Evolutionary conservation across 2,329 filamentous ascomycete genomes (phyloP).

Genomic region (Exophiala viscosa): DNA sequence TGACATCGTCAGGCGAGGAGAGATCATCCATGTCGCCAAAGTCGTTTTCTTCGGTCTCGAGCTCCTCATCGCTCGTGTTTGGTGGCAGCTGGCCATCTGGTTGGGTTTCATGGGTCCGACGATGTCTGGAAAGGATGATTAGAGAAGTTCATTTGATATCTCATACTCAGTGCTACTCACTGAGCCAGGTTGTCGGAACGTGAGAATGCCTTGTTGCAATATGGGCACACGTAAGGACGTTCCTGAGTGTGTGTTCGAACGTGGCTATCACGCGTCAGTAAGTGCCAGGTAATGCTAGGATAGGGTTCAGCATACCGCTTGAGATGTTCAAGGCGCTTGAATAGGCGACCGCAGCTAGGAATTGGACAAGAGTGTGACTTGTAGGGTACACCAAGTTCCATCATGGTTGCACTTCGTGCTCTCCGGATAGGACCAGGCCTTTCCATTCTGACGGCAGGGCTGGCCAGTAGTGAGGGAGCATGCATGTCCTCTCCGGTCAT

Average conservation of each 20-base stretch:
- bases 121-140: constrained; percentile 50
- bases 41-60: constrained; percentile 84
- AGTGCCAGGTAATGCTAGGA: constrained; percentile 42
- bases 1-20: constrained; percentile 53
- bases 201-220: constrained; percentile 98
- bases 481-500: constrained; percentile 61
- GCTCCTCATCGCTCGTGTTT: constrained; percentile 66
- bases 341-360: constrained; percentile 90
- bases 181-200: constrained; percentile 98
- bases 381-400: constrained; percentile 91
- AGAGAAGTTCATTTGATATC: constrained; percentile 4
- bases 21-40: constrained; percentile 76
- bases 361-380: constrained; percentile 99
- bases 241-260: constrained; percentile 99
- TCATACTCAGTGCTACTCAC: constrained; percentile 51
- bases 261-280: constrained; percentile 65
- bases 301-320: constrained; percentile 73
- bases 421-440: constrained; percentile 74
- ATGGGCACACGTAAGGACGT: constrained; percentile 93
- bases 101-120: constrained; percentile 75
- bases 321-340: constrained; percentile 98
- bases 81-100: constrained; percentile 50
- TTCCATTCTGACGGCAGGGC: constrained; percentile 56
- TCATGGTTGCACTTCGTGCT: constrained; percentile 89
- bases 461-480: constrained; percentile 53